These are phyloP conservation scores for Xerophyta viscosa DNA, from an alignment of 106 monocot species.

Conservation along the genomic window DNA sequence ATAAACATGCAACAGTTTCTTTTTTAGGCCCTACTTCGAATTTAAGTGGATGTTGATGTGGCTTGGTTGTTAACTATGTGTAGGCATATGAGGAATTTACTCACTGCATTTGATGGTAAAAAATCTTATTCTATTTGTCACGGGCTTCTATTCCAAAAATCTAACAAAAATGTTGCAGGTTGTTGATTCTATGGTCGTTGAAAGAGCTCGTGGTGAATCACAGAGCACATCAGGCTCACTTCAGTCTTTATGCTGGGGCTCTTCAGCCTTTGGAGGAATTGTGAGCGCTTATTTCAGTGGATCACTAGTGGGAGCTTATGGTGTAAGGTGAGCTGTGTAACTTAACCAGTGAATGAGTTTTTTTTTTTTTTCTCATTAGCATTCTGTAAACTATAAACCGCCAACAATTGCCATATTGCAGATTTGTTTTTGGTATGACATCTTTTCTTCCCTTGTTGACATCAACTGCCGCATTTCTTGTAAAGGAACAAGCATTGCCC, in stretches of 20 bases:
- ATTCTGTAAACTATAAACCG: neutral
- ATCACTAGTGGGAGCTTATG: constrained; percentile 82
- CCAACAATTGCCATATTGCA: constrained; percentile 17
- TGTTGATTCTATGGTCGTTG: constrained; percentile 99
- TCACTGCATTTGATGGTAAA: too few species aligned
- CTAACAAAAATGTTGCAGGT: constrained; percentile 36
- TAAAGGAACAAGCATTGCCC: constrained; percentile 56
- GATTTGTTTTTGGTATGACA: constrained; percentile 96
- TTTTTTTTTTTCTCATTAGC: neutral
- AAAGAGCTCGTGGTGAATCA: constrained; percentile 96
- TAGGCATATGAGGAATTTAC: too few species aligned
- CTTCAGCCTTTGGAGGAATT: constrained; percentile 95
- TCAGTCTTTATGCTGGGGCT: constrained; percentile 97
- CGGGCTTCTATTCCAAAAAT: too few species aligned
- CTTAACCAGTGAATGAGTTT: too few species aligned
- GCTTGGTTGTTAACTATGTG: too few species aligned
- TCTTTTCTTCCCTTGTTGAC: constrained; percentile 94
- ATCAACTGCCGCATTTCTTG: constrained; percentile 92
- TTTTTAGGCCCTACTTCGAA: too few species aligned
- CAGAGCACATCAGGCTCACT: constrained; percentile 98
- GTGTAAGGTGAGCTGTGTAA: constrained; percentile 92
- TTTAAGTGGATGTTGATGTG: too few species aligned
- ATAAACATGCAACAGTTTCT: too few species aligned
- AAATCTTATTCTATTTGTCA: too few species aligned
- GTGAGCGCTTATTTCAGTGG: constrained; percentile 98